Percentiles rank a stretch among this genome's conserved stretches.
Evolutionary conservation across 306 rosid genomes (phyloP).

Genomic region (Carpinus viminea): DNA sequence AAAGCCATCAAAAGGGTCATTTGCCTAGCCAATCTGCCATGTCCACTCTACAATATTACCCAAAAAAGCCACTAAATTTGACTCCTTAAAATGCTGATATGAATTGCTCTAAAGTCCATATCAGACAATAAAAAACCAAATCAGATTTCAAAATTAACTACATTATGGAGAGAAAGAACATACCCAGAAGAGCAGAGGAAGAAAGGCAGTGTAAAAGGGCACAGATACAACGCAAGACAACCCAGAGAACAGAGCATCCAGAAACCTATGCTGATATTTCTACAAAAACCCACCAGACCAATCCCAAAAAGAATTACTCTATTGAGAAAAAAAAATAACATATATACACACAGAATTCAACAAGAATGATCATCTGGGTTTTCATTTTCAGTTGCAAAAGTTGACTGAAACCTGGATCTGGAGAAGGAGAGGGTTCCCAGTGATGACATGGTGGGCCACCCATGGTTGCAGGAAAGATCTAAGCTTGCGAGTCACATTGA

Average conservation of each 20-base stretch:
- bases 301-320: conserved; percentile 16
- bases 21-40: conserved; percentile 95
- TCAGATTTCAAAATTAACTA: background rate
- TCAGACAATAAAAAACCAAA: background rate
- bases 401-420: conserved; percentile 72
- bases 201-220: conserved; percentile 94
- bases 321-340: background rate
- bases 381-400: background rate
- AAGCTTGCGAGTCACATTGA: conserved; percentile 64
- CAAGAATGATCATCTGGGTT: conserved; percentile 26
- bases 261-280: conserved; percentile 52
- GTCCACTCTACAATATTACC: conserved; percentile 71
- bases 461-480: conserved; percentile 81
- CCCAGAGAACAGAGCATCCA: conserved; percentile 74
- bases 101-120: background rate
- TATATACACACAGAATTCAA: background rate
- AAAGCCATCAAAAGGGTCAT: conserved; percentile 93
- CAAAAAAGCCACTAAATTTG: conserved; percentile 17
- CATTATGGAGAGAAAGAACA: conserved; percentile 15
- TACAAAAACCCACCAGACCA: conserved; percentile 33
- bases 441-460: conserved; percentile 55
- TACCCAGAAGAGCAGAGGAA: conserved; percentile 94
- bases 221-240: conserved; percentile 88
- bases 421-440: conserved; percentile 57
- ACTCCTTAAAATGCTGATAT: background rate